Evolutionary conservation across 1,284 basidiomycete species (phyloP).

Genomic region (Ceratobasidium sp.): DNA sequence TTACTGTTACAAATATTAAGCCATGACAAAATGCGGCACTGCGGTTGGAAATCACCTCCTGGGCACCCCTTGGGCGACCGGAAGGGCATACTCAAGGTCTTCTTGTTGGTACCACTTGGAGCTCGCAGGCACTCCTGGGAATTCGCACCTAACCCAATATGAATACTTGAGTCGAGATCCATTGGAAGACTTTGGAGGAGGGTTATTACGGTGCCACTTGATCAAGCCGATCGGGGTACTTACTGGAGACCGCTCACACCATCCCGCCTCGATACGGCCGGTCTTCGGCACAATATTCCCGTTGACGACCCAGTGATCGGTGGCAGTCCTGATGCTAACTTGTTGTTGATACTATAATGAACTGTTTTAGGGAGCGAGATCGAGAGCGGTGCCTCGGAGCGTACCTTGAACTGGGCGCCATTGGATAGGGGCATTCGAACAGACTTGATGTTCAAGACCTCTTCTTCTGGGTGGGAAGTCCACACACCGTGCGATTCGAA

Average conservation of each 20-base stretch:
- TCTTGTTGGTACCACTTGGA: constrained; percentile 38
- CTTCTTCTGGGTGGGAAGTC: constrained; percentile 30
- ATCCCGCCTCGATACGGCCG: constrained; percentile 33
- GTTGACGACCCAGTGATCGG: constrained; percentile 24
- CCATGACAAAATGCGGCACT: not conserved
- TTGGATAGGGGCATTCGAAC: constrained; percentile 23
- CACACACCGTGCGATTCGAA: constrained; percentile 34
- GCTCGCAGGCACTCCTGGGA: constrained; percentile 7
- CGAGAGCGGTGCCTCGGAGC: not conserved
- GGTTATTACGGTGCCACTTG: not conserved
- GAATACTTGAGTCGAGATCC: constrained; percentile 33
- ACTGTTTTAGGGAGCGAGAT: not conserved
- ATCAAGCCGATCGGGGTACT: not conserved
- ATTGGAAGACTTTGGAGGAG: constrained; percentile 1
- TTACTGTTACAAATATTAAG: not conserved
- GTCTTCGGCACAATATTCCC: constrained; percentile 12
- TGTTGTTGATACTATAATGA: constrained; percentile 19
- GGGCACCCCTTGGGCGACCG: constrained; percentile 15
- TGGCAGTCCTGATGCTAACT: constrained; percentile 6
- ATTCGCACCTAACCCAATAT: constrained; percentile 31
- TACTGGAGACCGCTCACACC: constrained; percentile 33
- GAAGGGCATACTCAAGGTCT: constrained; percentile 24
- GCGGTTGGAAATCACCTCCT: not conserved
- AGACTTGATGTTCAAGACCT: constrained; percentile 21
- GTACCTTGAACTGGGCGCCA: constrained; percentile 25